Base-by-base conservation (phyloP, 2,329 filamentous ascomycete species). In the Ustilaginoidea virens region DNA sequence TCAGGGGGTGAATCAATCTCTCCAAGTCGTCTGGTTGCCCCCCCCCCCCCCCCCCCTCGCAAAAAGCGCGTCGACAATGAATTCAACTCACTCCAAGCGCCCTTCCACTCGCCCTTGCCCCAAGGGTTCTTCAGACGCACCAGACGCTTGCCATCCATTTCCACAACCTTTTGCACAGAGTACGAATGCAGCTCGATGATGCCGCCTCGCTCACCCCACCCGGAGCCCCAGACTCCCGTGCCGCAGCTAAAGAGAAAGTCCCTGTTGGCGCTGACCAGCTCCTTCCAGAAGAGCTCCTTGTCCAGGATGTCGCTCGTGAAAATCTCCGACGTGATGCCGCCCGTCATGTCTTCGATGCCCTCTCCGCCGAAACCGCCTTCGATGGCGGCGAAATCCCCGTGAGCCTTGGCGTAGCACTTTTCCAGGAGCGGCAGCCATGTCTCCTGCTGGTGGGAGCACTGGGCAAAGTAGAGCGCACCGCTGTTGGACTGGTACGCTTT, bases 31-130 rank as follows among this genome's bases (percentile, higher is more conserved):
- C n/a, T n/a, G n/a, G n/a, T n/a, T n/a, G n/a, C n/a, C n/a, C n/a
- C n/a, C n/a, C n/a, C n/a, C n/a, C n/a, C n/a, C n/a, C n/a, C n/a
- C n/a, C n/a, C n/a, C n/a, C n/a, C n/a, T n/a, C n/a, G n/a, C n/a
- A n/a, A n/a, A n/a, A n/a, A n/a, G n/a, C n/a, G n/a, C n/a, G n/a
- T n/a, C n/a, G n/a, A n/a, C n/a, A n/a, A n/a, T n/a, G n/a, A n/a
- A n/a, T n/a, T n/a, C n/a, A n/a, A 38, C 49, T 39, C 35, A 46
- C 69, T 75, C 80, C 81, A 90, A 2, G 79, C 62, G 2, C 82
- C 82, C 17, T 69, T 78, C 80, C 81, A 90, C 51, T 85, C 81
- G 18, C 69, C 71, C 37, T 73, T 72, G 1, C 81, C 82, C 81
- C 80, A 90, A 0, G 82, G 82, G 40, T 90, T 90, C 38, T 63